phyloP scores from a whole-genome alignment of 768 basidiomycete species.

The Rhizopogon salebrosus region DNA sequence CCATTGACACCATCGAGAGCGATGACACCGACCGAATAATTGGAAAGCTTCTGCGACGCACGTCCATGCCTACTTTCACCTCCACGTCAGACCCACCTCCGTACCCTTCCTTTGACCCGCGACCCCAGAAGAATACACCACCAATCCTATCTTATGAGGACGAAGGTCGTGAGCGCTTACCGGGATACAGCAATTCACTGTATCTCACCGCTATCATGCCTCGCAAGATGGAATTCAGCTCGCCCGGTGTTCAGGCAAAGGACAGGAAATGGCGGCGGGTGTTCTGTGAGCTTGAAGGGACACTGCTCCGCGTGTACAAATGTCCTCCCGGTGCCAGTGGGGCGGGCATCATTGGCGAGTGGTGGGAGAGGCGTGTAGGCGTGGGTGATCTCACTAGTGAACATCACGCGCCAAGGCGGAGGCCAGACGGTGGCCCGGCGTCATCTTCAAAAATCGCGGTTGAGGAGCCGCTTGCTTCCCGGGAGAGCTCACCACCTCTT shows the following conservation, averaged over 20 bases:
- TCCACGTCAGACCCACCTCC: constrained; percentile 60
- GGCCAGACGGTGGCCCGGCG: constrained; percentile 21
- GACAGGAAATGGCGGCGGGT: constrained; percentile 91
- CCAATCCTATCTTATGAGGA: constrained; percentile 40
- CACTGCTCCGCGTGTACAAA: constrained; percentile 75
- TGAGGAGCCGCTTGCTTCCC: constrained; percentile 7
- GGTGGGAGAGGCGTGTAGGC: constrained; percentile 78
- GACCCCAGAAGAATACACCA: constrained; percentile 14
- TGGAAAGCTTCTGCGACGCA: constrained; percentile 46
- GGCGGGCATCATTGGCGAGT: constrained; percentile 54
- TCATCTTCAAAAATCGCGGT: constrained; percentile 13
- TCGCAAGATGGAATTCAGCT: constrained; percentile 88
- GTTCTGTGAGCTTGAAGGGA: constrained; percentile 88
- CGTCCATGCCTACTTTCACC: constrained; percentile 68
- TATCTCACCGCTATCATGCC: constrained; percentile 79
- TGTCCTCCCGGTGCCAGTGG: constrained; percentile 38
- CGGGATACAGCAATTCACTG: constrained; percentile 75
- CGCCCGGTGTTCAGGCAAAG: constrained; percentile 80
- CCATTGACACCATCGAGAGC: constrained; percentile 14
- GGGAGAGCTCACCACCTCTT: constrained; percentile 5
- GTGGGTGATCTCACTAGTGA: constrained; percentile 52
- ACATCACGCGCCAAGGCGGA: constrained; percentile 19
- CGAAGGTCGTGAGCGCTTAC: constrained; percentile 79
- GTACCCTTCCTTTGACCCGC: constrained; percentile 47
- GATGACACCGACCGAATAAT: constrained; percentile 22